Conservation (phyloP, 352 stramenopile genomes). For the Peronospora farinosa region DNA sequence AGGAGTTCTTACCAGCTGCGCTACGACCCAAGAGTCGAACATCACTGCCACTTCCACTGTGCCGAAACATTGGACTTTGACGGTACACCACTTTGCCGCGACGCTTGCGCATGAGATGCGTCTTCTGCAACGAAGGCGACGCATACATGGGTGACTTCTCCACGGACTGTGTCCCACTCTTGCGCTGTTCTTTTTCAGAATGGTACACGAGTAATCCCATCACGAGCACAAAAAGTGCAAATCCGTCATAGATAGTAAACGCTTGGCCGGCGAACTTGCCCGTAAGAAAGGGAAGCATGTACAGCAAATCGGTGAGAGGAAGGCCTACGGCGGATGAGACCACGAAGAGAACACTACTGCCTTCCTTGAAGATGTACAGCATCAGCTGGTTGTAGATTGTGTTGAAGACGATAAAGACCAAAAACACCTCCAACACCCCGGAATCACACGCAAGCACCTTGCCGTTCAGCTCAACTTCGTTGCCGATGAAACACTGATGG, state of each 20-base stretch:
- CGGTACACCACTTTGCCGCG: constrained; percentile 76
- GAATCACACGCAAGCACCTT: constrained; percentile 51
- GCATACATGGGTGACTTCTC: constrained; percentile 85
- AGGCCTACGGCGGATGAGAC: constrained; percentile 79
- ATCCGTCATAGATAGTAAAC: constrained; percentile 86
- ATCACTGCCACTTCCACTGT: constrained; percentile 38
- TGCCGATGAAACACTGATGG: constrained; percentile 71
- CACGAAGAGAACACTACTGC: constrained; percentile 83
- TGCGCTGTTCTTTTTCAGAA: constrained; percentile 80
- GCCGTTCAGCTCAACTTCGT: constrained; percentile 60
- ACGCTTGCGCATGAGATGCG: constrained; percentile 74
- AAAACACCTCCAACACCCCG: constrained; percentile 64
- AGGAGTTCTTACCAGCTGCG: constrained; percentile 38
- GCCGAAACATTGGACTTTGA: constrained; percentile 68
- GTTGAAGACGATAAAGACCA: constrained; percentile 85
- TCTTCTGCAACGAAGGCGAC: constrained; percentile 79
- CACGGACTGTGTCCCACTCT: constrained; percentile 49
- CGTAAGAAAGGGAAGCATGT: constrained; percentile 77
- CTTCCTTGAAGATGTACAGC: constrained; percentile 87
- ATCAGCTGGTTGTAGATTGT: constrained; percentile 86
- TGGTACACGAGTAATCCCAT: constrained; percentile 84
- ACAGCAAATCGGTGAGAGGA: constrained; percentile 76
- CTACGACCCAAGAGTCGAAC: constrained; percentile 52
- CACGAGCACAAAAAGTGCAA: constrained; percentile 81
- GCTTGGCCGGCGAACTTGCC: constrained; percentile 53